Percentiles rank a stretch among this genome's conserved stretches.
Evolutionary conservation across 2,329 filamentous ascomycete genomes (phyloP).

Genomic region (Amphichorda felina): DNA sequence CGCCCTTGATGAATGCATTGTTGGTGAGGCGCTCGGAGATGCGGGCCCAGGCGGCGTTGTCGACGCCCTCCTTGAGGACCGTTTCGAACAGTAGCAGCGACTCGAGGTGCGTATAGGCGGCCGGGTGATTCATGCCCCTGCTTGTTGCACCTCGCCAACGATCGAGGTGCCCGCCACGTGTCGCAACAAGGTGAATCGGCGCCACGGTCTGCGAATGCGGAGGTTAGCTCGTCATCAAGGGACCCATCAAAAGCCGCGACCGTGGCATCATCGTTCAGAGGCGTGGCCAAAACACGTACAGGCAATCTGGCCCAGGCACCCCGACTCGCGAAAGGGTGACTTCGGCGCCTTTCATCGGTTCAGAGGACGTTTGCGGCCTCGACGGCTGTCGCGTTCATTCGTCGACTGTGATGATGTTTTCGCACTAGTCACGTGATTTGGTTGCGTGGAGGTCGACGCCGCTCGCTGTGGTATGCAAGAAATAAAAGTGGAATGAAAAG

Average conservation of each 20-base stretch:
- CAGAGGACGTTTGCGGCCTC: conserved; percentile 10
- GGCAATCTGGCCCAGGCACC: conserved; percentile 16
- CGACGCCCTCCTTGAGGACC: conserved; percentile 55
- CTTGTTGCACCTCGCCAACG: conserved; percentile 42
- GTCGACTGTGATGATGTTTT: conserved; percentile 10
- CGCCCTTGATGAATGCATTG: conserved; percentile 61
- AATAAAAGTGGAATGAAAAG: conserved; percentile 1
- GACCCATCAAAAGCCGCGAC: no score
- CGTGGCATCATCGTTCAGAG: no score
- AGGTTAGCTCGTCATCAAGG: no score
- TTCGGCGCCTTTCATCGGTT: conserved; percentile 16
- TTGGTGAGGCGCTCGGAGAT: conserved; percentile 66
- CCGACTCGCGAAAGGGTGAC: conserved; percentile 12
- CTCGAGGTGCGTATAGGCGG: conserved; percentile 74
- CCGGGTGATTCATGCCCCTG: conserved; percentile 27
- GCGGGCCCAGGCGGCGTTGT: conserved; percentile 52
- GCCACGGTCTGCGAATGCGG: conserved; percentile 30
- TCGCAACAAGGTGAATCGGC: conserved; percentile 40
- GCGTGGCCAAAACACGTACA: conserved; percentile 19
- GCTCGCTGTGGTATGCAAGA: no score
- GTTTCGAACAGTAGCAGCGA: conserved; percentile 77
- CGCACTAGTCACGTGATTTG: conserved; percentile 7
- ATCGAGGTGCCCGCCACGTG: conserved; percentile 42
- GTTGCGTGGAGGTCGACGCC: no score
- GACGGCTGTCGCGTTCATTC: conserved; percentile 9